Base-by-base conservation (phyloP, 1,284 basidiomycete genomes). In the Exobasidium rhododendri region DNA sequence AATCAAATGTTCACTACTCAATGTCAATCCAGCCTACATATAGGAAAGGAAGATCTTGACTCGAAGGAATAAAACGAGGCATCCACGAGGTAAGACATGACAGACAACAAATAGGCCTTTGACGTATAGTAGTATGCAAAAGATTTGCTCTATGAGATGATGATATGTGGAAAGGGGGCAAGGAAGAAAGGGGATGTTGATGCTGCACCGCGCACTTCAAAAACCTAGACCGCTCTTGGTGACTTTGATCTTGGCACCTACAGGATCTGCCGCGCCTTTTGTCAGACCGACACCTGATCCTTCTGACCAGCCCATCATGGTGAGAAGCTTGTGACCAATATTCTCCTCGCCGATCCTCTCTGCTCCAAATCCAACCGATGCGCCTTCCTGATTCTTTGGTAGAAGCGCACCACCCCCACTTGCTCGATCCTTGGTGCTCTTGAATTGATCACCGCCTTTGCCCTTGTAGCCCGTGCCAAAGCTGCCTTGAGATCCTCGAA, bases 231-330 rank as follows among this genome's bases (percentile, higher is more conserved):
- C 77, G 28, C 71, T 73, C 29, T 69, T 67, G 32, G 66, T 58
- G 17, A 68, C 67, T 64, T 79, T 79, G 68, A 79, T 73, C 4
- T 68, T 78, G 4, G 77, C 77, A 30, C 66, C 58, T 51, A 79
- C 69, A 4, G 77, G 75, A 57, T 76, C 71, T 2, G 74, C 66
- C 46, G 71, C 71, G 11, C 77, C 77, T n/a, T 64, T 62, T 20
- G 67, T 65, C 46, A 63, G 66, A 30, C 77, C 77, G 11, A 79
- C 68, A 5, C 77, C 77, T 28, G 59, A 62, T 44, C 77, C 77
- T 46, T 74, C 70, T 13, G 61, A 66, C 77, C 77, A 79, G 17
- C 77, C 77, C 77, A 79, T 79, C 22, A 70, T 72, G 4, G 68
- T 65, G 32, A 79, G 68, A 43, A 79, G 63, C n/a, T 64, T 65